phyloP scores from a whole-genome alignment of 495 filamentous ascomycete genomes.

The Neurospora intermedia region DNA sequence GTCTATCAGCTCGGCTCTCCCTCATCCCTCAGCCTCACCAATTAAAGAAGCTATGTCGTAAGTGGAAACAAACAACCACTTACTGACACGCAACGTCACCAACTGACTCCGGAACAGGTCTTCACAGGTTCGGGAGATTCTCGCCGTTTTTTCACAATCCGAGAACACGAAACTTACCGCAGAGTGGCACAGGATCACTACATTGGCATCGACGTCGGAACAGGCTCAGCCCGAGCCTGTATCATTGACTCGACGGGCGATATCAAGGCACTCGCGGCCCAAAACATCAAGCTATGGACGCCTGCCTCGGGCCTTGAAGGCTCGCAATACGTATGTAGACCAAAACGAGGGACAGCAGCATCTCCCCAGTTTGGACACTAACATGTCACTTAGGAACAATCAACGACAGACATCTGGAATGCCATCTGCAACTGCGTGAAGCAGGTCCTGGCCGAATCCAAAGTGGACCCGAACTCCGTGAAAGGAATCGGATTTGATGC shows the following conservation, averaged over 20 bases:
- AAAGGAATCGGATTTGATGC: constrained; percentile 93
- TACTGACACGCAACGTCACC: not conserved
- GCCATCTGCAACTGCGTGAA: constrained; percentile 78
- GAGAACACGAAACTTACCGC: not conserved
- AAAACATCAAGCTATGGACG: constrained; percentile 91
- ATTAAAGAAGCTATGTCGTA: not conserved
- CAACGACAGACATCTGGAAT: constrained; percentile 89
- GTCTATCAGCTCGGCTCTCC: not conserved
- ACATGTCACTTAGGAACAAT: constrained; percentile 69
- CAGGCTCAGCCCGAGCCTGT: constrained; percentile 87
- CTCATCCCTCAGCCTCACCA: not conserved
- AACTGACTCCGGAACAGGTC: constrained; percentile 1
- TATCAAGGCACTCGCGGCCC: constrained; percentile 81
- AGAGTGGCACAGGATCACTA: constrained; percentile 40
- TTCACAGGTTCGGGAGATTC: constrained; percentile 13
- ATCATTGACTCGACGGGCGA: constrained; percentile 85
- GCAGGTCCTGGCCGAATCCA: constrained; percentile 64
- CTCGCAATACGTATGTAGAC: constrained; percentile 56
- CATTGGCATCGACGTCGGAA: constrained; percentile 93
- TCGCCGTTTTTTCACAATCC: not conserved
- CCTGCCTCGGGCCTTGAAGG: constrained; percentile 63
- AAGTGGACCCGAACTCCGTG: constrained; percentile 59
- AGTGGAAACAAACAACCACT: not conserved
- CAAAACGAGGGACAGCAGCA: not conserved
- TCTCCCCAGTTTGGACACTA: constrained; percentile 2